Base-by-base conservation (phyloP, 164 flowering plant genomes). In the Chimonanthus salicifolius region DNA sequence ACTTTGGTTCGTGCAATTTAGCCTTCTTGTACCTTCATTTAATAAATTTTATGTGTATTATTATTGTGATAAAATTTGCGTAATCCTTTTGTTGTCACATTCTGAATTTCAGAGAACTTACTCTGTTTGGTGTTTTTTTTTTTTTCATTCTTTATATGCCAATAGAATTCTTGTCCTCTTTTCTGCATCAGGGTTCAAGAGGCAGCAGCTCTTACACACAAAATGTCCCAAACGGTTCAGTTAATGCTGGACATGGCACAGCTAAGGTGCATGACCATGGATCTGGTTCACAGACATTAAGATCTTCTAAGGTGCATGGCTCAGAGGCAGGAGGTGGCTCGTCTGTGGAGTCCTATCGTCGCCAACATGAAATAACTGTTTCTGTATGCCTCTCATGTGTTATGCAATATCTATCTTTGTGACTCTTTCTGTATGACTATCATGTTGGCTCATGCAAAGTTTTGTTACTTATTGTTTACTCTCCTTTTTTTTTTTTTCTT, bases 281-380 rank as follows among this genome's bases (percentile, higher is more conserved):
- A 13, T 47, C 73, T 20, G 58, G 69, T 73, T 64, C 73, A 49
- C 77, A 76, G 65, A 44, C 70, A 6, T 44, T 66, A 46, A 74
- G 67, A 65, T 66, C 68, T 75, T 58, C 78, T 7, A 78, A 72
- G 82, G 88, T 15, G 68, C 68, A 66, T 66, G 48, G 78, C 51
- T 60, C 84, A 69, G 82, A 76, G 69, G 72, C 48, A 0, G 90
- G 78, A 70, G 80, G 71, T 79, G 79, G 80, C 67, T 47, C 78
- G 68, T 85, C 93, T 75, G 81, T 82, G 0, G 95, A 91, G 65
- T 71, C 88, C 54, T 93, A 90, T 79, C 82, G 94, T 13, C 83
- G 85, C 50, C 90, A 82, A 4, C 95, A 94, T 87, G 98, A 94
- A 81, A 89, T 94, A 74, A 82, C 89, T 75, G 85, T 88, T 43